These are phyloP conservation scores for Coniella lustricola DNA, from an alignment of 2,329 filamentous ascomycete genomes.

Conservation along the genomic window DNA sequence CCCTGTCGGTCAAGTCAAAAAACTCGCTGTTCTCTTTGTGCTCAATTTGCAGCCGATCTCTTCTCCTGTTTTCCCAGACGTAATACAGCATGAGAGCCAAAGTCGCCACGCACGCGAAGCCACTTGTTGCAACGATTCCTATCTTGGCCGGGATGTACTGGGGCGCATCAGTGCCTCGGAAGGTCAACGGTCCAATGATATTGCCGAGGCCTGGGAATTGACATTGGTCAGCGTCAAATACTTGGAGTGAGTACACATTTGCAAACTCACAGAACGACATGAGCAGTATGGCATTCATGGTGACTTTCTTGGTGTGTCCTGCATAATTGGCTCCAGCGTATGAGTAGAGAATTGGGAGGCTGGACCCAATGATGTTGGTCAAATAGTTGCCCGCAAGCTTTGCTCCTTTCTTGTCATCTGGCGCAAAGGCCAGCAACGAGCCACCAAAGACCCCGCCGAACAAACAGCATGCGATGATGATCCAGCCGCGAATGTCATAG, in stretches of 20 bases:
- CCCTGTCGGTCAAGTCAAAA: conserved; percentile 25
- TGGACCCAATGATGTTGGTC: conserved; percentile 30
- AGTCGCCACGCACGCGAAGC: conserved; percentile 11
- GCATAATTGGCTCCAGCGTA: conserved; percentile 27
- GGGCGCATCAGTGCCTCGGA: conserved; percentile 28
- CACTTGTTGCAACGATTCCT: conserved; percentile 29
- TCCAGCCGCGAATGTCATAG: conserved; percentile 12
- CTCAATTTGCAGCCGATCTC: conserved; percentile 11
- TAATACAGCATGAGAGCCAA: conserved; percentile 14
- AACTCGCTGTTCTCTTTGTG: conserved; percentile 25
- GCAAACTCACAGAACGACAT: conserved; percentile 28
- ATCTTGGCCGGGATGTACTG: conserved; percentile 36
- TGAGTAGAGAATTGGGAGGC: conserved; percentile 29
- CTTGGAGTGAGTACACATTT: neutral
- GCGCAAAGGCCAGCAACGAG: conserved; percentile 29
- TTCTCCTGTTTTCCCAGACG: conserved; percentile 14
- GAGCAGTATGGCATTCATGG: conserved; percentile 27
- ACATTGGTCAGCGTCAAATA: neutral
- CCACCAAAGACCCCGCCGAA: conserved; percentile 31
- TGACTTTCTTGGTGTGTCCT: conserved; percentile 31
- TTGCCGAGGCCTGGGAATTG: conserved; percentile 28
- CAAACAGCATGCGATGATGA: conserved; percentile 20
- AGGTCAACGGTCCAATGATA: conserved; percentile 34
- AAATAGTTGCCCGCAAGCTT: conserved; percentile 32
- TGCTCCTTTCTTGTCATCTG: conserved; percentile 26